Evolutionary conservation across 2,329 filamentous ascomycete species (phyloP), one percentile per base, ranked within the genome.

Genomic region (Talaromyces verruculosus): DNA sequence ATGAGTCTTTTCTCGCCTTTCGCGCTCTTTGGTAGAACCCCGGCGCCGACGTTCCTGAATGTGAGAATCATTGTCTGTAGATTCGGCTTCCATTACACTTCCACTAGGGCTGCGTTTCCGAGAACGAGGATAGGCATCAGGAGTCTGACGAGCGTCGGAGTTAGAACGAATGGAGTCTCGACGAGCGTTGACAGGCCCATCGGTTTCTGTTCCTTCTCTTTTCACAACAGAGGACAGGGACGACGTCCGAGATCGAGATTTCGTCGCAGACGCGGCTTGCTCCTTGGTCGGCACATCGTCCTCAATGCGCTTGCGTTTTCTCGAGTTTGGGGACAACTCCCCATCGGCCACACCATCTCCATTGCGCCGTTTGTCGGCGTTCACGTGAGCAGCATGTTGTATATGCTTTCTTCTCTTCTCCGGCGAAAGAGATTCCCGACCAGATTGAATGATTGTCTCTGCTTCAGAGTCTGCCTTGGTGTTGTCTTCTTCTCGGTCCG

Each of bases 361-460:
- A 65, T 68, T 57, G 35, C 41, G 59, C 65, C 63, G 69, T 67
- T 51, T 72, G 67, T 75, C 72, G 64, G 75, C 70, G 67, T 69
- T 72, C 63, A 72, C 74, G 69, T 73, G 72, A 61, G 73, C 73
- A 63, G 78, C 74, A 70, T 80, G 79, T 53, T 75, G 71, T 62
- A 79, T 77, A 65, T 75, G 74, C 65, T 77, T 79, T 66, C 77
- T 77, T 71, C 78, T 79, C 73, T 82, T 82, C 72, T 82, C 79
- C 5, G 81, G 80, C 6, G 81, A 81, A 64, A 80, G 68, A 37
- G 77, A 78, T 69, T 81, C 79, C 47, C 79, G 77, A 63, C 78
- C 79, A 13, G 79, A 82, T 70, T 82, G 80, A 65, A 83, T 83
- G 66, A 82, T 80, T 22, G 81, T 83, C 72, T 83, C 81, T 63